Evolutionary conservation across 2,329 filamentous ascomycete species (phyloP), one percentile per base, ranked within the genome.

Genomic region (Penicillium aurantiogriseum): DNA sequence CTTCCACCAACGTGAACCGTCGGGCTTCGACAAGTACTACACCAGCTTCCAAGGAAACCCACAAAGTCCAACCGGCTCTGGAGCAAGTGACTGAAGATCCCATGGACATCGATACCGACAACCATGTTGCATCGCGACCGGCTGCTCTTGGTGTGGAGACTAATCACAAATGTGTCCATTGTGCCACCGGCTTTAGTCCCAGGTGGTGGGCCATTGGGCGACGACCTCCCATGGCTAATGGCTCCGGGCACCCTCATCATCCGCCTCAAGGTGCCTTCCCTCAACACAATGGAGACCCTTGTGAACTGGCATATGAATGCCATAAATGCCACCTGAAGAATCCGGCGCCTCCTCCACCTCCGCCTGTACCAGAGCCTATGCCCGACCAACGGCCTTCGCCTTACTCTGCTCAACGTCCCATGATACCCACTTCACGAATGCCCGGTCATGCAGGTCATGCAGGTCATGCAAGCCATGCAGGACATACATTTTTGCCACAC

Each of bases 251-350:
- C 36, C 51, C 65, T 63, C 65, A 68, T 53, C 67, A 58, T 46
- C 56, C 67, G 55, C 64, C 66, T 46, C 64, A 70, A 54, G 43
- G 65, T 46, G 17, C 29, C 53, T 63, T 70, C n/a, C 48, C 60
- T 21, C 67, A 65, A 19, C 49, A 63, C 17, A 74, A 73, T 46
- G 71, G 71, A 5, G 70, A 73, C 25, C 58, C 66, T 56, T 66
- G 62, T 33, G 60, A 60, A 45, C 66, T 73, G 65, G 59, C 82
- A 31, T 88, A 85, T 62, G 88, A 91, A 72, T 92, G 89, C 67
- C 89, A 92, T 74, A 89, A 90, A 71, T 92, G 89, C 61, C 80
- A 83, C 65, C 70, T 78, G 63, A 81, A 76, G 31, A 81, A 81
- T 19, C 63, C 64, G 1, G 57, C 59, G 19, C 54, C 55, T 13